Evolutionary conservation across 345 rosid genomes (phyloP).

Genomic region (Sisymbrium altissimum): DNA sequence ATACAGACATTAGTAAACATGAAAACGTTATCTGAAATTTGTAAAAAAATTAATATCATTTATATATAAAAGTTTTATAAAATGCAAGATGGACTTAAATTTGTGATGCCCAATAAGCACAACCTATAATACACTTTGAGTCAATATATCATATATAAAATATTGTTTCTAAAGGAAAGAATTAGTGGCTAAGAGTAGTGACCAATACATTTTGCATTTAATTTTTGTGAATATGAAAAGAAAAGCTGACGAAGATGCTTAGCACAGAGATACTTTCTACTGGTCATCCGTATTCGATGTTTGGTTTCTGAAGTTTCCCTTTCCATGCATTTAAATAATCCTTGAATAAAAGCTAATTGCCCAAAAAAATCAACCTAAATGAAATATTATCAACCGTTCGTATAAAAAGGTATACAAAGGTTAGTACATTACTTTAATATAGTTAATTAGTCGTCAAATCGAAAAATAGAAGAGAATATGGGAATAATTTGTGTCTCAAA

Average conservation of each 20-base stretch:
- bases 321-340: slow-evolving; percentile 3
- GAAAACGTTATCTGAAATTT: not conserved
- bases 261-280: slow-evolving; percentile 9
- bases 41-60: not conserved
- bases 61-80: not conserved
- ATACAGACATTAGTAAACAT: not conserved
- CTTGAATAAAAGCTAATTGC: slow-evolving; percentile 8
- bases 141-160: not conserved
- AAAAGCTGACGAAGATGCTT: slow-evolving; percentile 35
- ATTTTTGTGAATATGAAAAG: not conserved
- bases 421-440: not conserved
- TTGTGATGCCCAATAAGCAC: not conserved
- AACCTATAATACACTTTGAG: slow-evolving; percentile 8
- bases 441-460: not conserved
- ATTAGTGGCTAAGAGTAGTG: slow-evolving; percentile 22
- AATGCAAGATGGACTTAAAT: not conserved
- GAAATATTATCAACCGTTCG: slow-evolving; percentile 18
- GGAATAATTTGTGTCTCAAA: slow-evolving; percentile 3
- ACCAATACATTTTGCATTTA: slow-evolving; percentile 15
- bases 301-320: slow-evolving; percentile 27
- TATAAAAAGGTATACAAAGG: not conserved
- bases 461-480: not conserved
- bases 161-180: slow-evolving; percentile 4
- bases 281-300: slow-evolving; percentile 30
- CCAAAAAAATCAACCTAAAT: slow-evolving; percentile 3